Conservation (phyloP, 2,329 filamentous ascomycete genomes). For the Pseudogymnoascus sp. region DNA sequence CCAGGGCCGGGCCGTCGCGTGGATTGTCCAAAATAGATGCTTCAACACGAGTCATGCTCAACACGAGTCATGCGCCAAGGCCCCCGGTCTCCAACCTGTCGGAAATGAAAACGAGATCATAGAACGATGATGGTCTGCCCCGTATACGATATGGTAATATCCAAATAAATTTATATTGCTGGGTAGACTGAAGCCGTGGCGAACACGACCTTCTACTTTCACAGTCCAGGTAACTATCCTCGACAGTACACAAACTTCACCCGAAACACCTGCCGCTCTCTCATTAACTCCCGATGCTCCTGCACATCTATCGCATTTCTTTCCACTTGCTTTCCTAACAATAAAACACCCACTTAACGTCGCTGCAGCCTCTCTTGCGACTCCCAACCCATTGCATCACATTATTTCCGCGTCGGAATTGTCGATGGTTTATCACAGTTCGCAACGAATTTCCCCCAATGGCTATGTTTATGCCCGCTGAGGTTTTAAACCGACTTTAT, state of each 20-base stretch:
- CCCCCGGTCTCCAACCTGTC: neutral
- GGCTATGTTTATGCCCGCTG: neutral
- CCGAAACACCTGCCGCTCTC: neutral
- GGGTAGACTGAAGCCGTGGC: neutral
- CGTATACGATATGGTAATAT: neutral
- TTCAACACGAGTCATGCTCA: constrained; percentile 1
- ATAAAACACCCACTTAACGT: neutral
- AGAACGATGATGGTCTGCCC: neutral
- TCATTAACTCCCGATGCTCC: neutral
- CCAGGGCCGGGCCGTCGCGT: constrained; percentile 3
- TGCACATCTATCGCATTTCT: neutral
- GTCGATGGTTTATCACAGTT: neutral
- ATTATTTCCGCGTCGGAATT: neutral
- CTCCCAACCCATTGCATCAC: neutral
- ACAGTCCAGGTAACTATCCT: neutral
- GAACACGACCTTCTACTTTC: neutral
- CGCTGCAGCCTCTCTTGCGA: neutral
- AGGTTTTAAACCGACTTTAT: neutral
- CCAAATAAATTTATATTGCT: neutral
- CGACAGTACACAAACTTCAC: neutral
- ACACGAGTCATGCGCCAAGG: neutral
- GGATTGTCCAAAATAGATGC: neutral
- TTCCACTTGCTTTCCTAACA: neutral
- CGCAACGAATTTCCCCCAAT: neutral
- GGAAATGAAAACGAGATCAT: neutral